phyloP scores from a whole-genome alignment of 2,329 filamentous ascomycete species.

The Pseudopyricularia javanii region DNA sequence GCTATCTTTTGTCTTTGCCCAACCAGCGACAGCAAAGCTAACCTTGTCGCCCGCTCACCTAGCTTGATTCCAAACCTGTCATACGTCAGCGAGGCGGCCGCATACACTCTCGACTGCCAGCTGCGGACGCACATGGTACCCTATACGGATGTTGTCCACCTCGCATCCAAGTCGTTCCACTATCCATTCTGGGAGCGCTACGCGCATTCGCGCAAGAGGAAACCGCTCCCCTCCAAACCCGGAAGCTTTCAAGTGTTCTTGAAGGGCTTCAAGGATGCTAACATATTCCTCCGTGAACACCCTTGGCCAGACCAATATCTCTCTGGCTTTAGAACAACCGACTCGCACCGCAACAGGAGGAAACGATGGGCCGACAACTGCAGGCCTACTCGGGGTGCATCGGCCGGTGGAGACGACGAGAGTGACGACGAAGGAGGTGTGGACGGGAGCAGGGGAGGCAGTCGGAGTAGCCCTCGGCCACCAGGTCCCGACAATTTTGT shows the following conservation, averaged over 20 bases:
- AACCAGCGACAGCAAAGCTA: not conserved
- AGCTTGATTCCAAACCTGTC: slow-evolving; percentile 91
- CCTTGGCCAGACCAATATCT: slow-evolving; percentile 90
- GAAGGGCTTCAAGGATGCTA: slow-evolving; percentile 94
- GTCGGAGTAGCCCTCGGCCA: slow-evolving; percentile 18
- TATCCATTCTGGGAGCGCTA: slow-evolving; percentile 96
- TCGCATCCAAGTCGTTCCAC: slow-evolving; percentile 94
- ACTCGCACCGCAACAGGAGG: slow-evolving; percentile 55
- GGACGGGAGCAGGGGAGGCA: not conserved
- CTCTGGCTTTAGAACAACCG: slow-evolving; percentile 55
- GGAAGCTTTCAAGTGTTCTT: slow-evolving; percentile 97
- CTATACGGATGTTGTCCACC: slow-evolving; percentile 86
- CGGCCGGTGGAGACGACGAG: slow-evolving; percentile 45
- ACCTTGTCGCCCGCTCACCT: slow-evolving; percentile 5
- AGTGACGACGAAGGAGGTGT: slow-evolving; percentile 34
- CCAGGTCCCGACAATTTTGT: slow-evolving; percentile 48
- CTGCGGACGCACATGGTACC: slow-evolving; percentile 86
- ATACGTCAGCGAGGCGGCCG: slow-evolving; percentile 94
- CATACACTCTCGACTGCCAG: slow-evolving; percentile 86
- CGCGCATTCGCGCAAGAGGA: slow-evolving; percentile 78
- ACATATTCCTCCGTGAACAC: slow-evolving; percentile 85
- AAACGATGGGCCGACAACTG: slow-evolving; percentile 74
- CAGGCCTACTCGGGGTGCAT: slow-evolving; percentile 43
- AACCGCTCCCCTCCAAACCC: slow-evolving; percentile 74
- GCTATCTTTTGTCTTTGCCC: not conserved